Evolutionary conservation across 371 early-diverging fungal species (phyloP).

Genomic region (Pancytospora philotis): DNA sequence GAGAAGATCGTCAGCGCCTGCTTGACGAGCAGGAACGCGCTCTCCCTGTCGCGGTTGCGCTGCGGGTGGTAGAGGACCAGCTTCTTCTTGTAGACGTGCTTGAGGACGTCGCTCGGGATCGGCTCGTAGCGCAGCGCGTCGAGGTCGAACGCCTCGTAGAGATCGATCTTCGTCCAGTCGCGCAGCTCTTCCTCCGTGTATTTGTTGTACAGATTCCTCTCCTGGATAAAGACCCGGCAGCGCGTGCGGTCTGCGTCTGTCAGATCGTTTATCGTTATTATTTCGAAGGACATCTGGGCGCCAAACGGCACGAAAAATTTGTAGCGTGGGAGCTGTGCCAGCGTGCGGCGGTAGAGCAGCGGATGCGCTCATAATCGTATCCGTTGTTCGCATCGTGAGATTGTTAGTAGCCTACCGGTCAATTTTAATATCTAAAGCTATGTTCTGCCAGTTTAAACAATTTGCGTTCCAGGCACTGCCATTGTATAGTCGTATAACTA

Average conservation of each 20-base stretch:
- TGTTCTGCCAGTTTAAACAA: no score
- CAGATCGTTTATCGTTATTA: not conserved
- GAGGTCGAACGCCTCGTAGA: conserved; percentile 56
- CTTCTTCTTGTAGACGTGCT: conserved; percentile 36
- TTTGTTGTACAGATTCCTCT: conserved; percentile 45
- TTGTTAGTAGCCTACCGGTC: no score
- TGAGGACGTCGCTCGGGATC: conserved; percentile 37
- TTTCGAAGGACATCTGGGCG: not conserved
- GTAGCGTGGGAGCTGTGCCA: no score
- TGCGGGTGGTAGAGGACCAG: conserved; percentile 55
- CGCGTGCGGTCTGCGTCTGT: conserved; percentile 14
- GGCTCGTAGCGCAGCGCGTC: conserved; percentile 26
- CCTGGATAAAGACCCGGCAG: conserved; percentile 12
- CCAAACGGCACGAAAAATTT: no score
- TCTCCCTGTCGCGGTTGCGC: conserved; percentile 31
- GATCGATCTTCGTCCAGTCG: conserved; percentile 49
- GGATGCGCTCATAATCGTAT: no score
- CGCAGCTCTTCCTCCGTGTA: conserved; percentile 52
- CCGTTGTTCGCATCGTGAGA: no score
- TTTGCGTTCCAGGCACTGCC: no score
- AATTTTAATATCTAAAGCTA: no score
- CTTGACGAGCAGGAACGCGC: conserved; percentile 49
- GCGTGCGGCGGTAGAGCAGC: no score
- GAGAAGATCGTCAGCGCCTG: conserved; percentile 76
- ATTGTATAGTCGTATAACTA: no score